phyloP scores from a whole-genome alignment of 805 yeast species.

The Ogataea polymorpha region DNA sequence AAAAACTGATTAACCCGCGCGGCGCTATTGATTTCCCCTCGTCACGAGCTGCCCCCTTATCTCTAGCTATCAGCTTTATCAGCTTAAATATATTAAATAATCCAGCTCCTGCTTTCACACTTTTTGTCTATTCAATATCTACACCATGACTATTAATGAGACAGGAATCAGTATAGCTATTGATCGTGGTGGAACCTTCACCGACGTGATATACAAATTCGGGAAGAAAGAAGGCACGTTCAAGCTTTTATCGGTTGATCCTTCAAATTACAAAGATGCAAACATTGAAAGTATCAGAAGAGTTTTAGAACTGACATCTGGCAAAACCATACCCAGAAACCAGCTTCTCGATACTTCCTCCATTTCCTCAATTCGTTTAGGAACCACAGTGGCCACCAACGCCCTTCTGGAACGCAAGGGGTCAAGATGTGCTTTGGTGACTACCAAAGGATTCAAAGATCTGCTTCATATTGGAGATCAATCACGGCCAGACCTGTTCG shows the following conservation, averaged over 20 bases:
- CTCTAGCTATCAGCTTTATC: background rate
- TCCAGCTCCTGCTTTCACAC: background rate
- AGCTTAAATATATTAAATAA: background rate
- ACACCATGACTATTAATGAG: background rate
- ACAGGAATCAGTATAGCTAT: conserved; percentile 8
- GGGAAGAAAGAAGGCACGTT: conserved; percentile 22
- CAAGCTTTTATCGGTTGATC: conserved; percentile 27
- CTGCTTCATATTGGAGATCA: conserved; percentile 34
- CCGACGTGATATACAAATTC: conserved; percentile 1
- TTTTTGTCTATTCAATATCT: background rate
- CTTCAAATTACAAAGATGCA: conserved; percentile 26
- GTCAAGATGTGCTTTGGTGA: conserved; percentile 20
- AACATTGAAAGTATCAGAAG: conserved; percentile 28
- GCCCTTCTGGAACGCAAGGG: conserved; percentile 26
- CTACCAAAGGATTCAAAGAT: conserved; percentile 33
- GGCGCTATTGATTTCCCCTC: background rate
- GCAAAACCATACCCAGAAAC: conserved; percentile 18
- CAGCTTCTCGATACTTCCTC: conserved; percentile 15
- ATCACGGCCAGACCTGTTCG: conserved; percentile 27
- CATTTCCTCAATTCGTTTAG: conserved; percentile 24
- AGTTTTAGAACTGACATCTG: conserved; percentile 18
- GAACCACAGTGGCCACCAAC: conserved; percentile 29
- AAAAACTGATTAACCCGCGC: conserved; percentile 2
- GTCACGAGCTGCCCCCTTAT: background rate
- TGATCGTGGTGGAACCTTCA: conserved; percentile 40